A percentile compares a stretch with the other conserved stretches of the same genome.
These are phyloP conservation scores for Eragrostis curvula DNA, from an alignment of 176 grass and related monocot genomes.

Conservation along the genomic window DNA sequence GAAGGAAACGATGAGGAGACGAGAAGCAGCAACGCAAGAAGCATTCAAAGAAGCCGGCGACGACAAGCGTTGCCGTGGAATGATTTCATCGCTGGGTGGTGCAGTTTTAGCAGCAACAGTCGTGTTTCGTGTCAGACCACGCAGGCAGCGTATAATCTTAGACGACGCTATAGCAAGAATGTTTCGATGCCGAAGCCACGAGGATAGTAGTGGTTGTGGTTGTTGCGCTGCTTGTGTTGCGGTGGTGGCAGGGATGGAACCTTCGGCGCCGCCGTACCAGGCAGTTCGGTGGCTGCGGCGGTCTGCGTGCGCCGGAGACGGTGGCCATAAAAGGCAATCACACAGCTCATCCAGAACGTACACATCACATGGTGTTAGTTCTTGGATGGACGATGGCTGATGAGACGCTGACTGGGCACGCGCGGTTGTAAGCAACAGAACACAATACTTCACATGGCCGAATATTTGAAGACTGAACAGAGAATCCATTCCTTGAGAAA, in stretches of 20 bases:
- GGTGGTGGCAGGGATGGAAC: neutral
- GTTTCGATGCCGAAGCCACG: neutral
- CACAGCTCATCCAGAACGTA: neutral
- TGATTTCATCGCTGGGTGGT: neutral
- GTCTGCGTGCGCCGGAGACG: neutral
- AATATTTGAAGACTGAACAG: neutral
- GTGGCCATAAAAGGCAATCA: neutral
- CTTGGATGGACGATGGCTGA: constrained; percentile 16
- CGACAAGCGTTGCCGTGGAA: neutral
- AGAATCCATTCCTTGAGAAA: neutral
- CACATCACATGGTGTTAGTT: neutral
- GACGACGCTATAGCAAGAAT: neutral
- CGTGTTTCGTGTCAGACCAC: neutral
- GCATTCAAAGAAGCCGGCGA: neutral
- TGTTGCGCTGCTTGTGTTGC: neutral
- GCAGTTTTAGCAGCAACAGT: neutral
- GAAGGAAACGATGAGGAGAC: neutral
- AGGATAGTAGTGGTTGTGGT: neutral
- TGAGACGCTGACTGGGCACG: neutral
- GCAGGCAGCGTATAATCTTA: neutral
- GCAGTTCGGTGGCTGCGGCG: neutral
- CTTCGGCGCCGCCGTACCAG: neutral
- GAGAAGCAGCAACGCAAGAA: neutral
- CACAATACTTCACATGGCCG: too few relatives aligned
- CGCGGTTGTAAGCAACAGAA: neutral